Evolutionary conservation across 2,329 filamentous ascomycete species (phyloP).

Genomic region (Microdochium paspali): DNA sequence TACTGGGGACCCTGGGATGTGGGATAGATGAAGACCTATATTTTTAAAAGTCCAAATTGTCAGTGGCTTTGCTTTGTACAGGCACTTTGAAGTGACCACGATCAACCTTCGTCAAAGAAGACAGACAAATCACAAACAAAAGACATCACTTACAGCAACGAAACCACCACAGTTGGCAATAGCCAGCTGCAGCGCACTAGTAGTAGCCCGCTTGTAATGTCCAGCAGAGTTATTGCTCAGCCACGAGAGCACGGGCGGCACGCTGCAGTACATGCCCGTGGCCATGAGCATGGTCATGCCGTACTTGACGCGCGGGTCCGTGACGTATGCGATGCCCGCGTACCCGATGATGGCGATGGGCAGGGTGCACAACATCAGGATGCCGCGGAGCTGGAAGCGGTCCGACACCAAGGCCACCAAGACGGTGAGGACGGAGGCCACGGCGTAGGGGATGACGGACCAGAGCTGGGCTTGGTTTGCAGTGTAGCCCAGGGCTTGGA

Average conservation of each 20-base stretch:
- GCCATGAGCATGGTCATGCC: constrained; percentile 62
- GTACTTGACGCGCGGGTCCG: constrained; percentile 43
- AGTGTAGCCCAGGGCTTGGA: constrained; percentile 44
- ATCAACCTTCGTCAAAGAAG: too few relatives aligned
- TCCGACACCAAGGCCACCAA: constrained; percentile 49
- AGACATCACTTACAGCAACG: constrained; percentile 39
- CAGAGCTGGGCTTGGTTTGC: constrained; percentile 51
- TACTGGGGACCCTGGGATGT: constrained; percentile 45
- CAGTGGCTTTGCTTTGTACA: too few relatives aligned
- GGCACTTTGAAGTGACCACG: too few relatives aligned
- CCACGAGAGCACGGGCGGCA: constrained; percentile 56
- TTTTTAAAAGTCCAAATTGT: too few relatives aligned
- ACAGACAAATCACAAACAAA: constrained; percentile 3
- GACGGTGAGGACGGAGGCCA: constrained; percentile 47
- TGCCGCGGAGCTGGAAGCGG: constrained; percentile 46
- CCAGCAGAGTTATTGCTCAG: constrained; percentile 59
- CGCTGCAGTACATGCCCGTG: constrained; percentile 52
- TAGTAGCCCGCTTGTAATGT: constrained; percentile 62
- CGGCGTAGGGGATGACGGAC: constrained; percentile 55
- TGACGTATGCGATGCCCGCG: constrained; percentile 49
- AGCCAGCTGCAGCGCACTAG: constrained; percentile 53
- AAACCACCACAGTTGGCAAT: constrained; percentile 61
- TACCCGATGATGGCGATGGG: constrained; percentile 58
- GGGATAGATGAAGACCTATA: constrained; percentile 49
- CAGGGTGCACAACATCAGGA: constrained; percentile 53